phyloP scores from a whole-genome alignment of 495 filamentous ascomycete genomes.

The Polyplosphaeria fusca region DNA sequence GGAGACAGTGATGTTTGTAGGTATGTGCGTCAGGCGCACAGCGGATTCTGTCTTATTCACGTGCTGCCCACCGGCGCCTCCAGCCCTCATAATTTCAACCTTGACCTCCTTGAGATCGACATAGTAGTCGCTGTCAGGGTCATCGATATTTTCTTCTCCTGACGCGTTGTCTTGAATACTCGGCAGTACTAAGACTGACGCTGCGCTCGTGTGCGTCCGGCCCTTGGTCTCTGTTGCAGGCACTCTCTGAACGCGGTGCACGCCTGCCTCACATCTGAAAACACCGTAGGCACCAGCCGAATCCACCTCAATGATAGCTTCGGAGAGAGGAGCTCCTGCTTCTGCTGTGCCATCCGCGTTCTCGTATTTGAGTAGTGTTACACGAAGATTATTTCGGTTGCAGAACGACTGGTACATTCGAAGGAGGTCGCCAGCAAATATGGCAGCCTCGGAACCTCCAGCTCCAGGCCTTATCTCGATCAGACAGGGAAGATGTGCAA shows the following conservation, averaged over 20 bases:
- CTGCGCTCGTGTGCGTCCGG: slow-evolving; percentile 88
- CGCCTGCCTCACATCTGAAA: slow-evolving; percentile 82
- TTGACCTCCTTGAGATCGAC: slow-evolving; percentile 82
- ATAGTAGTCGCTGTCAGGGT: slow-evolving; percentile 87
- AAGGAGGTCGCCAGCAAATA: slow-evolving; percentile 83
- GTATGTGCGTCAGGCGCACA: slow-evolving; percentile 87
- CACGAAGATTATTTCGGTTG: slow-evolving; percentile 57
- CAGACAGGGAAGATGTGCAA: slow-evolving; percentile 86
- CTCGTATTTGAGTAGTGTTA: slow-evolving; percentile 54
- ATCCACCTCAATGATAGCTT: slow-evolving; percentile 86
- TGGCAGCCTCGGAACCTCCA: slow-evolving; percentile 85
- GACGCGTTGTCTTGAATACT: slow-evolving; percentile 64
- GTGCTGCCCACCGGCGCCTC: slow-evolving; percentile 92
- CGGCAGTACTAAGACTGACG: slow-evolving; percentile 84
- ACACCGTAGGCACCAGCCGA: slow-evolving; percentile 70
- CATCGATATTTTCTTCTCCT: slow-evolving; percentile 62
- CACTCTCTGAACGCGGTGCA: slow-evolving; percentile 91
- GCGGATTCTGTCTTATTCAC: slow-evolving; percentile 98
- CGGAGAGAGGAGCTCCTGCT: slow-evolving; percentile 62
- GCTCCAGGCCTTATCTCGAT: slow-evolving; percentile 90
- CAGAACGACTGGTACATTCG: slow-evolving; percentile 88
- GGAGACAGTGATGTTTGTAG: slow-evolving; percentile 76
- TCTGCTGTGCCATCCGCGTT: slow-evolving; percentile 48
- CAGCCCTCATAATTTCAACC: slow-evolving; percentile 84
- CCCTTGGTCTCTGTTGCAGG: slow-evolving; percentile 87